These are phyloP conservation scores for Globisporangium alternatum DNA, from an alignment of 352 stramenopile species.

Conservation along the genomic window DNA sequence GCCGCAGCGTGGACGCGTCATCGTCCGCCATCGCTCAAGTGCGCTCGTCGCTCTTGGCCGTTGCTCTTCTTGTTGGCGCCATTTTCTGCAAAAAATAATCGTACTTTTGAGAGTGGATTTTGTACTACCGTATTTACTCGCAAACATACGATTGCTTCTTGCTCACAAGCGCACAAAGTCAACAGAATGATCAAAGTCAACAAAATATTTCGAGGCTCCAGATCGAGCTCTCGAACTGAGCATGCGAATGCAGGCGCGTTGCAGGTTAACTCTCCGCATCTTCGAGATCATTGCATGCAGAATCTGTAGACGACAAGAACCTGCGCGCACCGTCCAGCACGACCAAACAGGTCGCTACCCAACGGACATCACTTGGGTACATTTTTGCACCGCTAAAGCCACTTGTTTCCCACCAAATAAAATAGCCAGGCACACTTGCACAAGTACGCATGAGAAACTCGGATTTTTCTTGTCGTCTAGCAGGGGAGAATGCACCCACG, in stretches of 20 bases:
- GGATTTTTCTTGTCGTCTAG: slow-evolving; percentile 10
- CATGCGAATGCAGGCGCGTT: background rate
- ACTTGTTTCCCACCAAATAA: background rate
- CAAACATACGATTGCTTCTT: background rate
- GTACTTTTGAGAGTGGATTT: background rate
- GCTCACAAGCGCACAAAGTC: background rate
- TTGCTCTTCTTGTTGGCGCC: slow-evolving; percentile 1
- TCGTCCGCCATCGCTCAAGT: slow-evolving; percentile 9
- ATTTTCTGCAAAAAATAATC: background rate
- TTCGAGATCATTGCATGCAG: background rate
- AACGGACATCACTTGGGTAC: background rate
- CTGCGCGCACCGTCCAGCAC: background rate
- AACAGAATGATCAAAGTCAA: background rate
- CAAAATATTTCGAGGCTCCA: too few relatives aligned
- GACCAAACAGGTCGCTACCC: background rate
- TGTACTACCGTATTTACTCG: background rate
- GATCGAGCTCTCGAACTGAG: too few relatives aligned
- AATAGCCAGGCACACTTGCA: background rate
- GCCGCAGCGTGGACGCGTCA: slow-evolving; percentile 56
- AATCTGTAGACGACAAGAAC: slow-evolving; percentile 4
- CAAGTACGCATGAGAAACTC: background rate
- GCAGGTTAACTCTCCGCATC: background rate
- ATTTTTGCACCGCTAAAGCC: background rate
- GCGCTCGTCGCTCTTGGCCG: background rate
- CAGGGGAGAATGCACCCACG: background rate